These are phyloP conservation scores for Stemphylium beticola DNA, from an alignment of 2,329 filamentous ascomycete species.

Conservation along the genomic window DNA sequence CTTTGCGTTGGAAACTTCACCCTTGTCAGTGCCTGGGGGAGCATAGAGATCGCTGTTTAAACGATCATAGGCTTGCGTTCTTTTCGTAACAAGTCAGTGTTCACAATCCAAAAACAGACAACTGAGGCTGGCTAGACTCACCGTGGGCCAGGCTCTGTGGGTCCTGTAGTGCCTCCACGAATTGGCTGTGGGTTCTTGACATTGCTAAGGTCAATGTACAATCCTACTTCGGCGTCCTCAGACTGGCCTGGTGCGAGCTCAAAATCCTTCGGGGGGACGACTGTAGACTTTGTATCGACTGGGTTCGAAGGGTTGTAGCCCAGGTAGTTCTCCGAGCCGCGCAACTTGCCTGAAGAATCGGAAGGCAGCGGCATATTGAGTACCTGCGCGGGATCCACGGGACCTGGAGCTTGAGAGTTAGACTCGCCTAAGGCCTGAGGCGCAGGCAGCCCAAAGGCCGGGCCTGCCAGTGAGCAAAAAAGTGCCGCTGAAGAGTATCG, in stretches of 20 bases:
- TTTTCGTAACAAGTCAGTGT: neutral
- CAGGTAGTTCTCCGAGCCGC: slow-evolving; percentile 39
- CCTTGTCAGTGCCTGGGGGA: slow-evolving; percentile 49
- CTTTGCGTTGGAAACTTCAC: slow-evolving; percentile 49
- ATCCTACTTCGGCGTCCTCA: slow-evolving; percentile 45
- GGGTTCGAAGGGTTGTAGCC: slow-evolving; percentile 45
- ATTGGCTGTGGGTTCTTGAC: slow-evolving; percentile 52
- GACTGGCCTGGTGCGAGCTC: slow-evolving; percentile 47
- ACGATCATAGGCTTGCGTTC: slow-evolving; percentile 39
- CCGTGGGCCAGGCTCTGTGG: slow-evolving; percentile 50
- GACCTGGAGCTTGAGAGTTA: slow-evolving; percentile 1
- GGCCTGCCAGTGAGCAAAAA: slow-evolving; percentile 1
- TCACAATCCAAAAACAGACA: fast-evolving
- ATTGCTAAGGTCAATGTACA: slow-evolving; percentile 48
- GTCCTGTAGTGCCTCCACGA: slow-evolving; percentile 43
- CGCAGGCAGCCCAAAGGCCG: slow-evolving; percentile 9
- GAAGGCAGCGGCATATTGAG: slow-evolving; percentile 28
- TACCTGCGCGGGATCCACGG: slow-evolving; percentile 15
- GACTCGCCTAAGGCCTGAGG: slow-evolving; percentile 11
- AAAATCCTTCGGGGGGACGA: slow-evolving; percentile 45
- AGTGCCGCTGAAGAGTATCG: slow-evolving; percentile 1
- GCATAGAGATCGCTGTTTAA: slow-evolving; percentile 50
- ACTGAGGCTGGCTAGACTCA: neutral
- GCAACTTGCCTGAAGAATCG: slow-evolving; percentile 44
- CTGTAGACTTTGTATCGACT: slow-evolving; percentile 40